Evolutionary conservation across 352 stramenopile species (phyloP), one percentile per base, ranked within the genome.

Genomic region (Peronospora destructor): DNA sequence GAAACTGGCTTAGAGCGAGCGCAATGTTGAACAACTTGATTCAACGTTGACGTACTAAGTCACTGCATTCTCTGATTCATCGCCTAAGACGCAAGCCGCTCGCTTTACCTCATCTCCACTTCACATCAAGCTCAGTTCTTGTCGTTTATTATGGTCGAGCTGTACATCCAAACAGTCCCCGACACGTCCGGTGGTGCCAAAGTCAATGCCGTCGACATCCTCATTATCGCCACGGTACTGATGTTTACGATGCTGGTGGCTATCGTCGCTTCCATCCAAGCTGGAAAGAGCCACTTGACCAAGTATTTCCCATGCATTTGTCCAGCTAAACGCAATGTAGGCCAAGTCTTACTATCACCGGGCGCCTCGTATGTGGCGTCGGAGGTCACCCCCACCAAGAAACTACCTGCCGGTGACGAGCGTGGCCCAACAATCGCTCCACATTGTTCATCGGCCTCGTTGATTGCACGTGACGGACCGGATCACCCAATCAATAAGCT

Each of bases 281-380:
- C 65, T 25, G 57, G 61, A 10, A 57, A 71, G 17, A 71, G 59
- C 21, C 53, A 55, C 40, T 53, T 74, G 33, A 47, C 44, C 46
- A 66, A 70, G 30, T 70, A 65, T 36, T 59, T 73, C 26, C 53
- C 64, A 0, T 73, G 64, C 43, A 56, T 73, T 44, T 53, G 64
- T 29, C 61, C 35, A 43, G 36, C 34, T n/a, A 57, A 66, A 45
- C 42, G 39, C 3, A 39, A 46, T 13, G 30, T 57, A 1, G 32
- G 48, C 9, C 36, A 53, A 45, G 52, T 38, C 17, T 17, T 59
- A 4, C 44, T 60, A 12, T 60, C 61, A 6, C 51, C 55, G 0
- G 60, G 44, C 3, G 64, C 69, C 14, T 45, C 2, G 17, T 73
- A 73, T n/a, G n/a, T 67, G 21, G 56, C 43, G 1, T 30, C 59